Percentiles rank a stretch among this genome's conserved stretches.
phyloP scores from a whole-genome alignment of 2,329 filamentous ascomycete species.

The Talaromyces sp. region DNA sequence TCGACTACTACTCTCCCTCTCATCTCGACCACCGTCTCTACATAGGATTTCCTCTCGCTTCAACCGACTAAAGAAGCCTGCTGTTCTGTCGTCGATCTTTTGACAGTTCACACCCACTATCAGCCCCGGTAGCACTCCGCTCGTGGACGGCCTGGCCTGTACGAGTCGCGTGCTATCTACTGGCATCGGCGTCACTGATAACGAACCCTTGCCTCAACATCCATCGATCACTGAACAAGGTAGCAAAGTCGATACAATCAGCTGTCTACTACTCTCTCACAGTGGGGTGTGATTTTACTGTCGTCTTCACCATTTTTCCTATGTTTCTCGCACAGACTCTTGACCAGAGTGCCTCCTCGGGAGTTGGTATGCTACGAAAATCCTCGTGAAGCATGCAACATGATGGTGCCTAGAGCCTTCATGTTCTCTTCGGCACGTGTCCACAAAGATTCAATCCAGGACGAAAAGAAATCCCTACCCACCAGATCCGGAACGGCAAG shows the following conservation, averaged over 20 bases:
- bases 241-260: background rate
- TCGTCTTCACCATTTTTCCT: conserved; percentile 16
- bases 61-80: background rate
- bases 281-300: background rate
- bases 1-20: background rate
- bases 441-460: conserved; percentile 22
- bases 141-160: background rate
- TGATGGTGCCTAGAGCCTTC: conserved; percentile 44
- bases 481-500: conserved; percentile 8
- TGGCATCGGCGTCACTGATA: conserved; percentile 3
- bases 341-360: conserved; percentile 41
- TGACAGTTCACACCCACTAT: background rate
- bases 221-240: background rate
- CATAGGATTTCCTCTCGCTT: background rate
- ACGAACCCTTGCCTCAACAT: background rate
- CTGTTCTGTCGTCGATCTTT: background rate
- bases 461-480: conserved; percentile 19
- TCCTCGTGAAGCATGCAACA: conserved; percentile 23
- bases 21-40: background rate
- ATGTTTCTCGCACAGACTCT: conserved; percentile 41
- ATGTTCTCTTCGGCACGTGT: conserved; percentile 33
- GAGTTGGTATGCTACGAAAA: conserved; percentile 24
- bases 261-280: background rate
- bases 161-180: conserved; percentile 13
- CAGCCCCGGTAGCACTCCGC: background rate